Conservation (phyloP, 2,329 filamentous ascomycete genomes). For the Alternaria infectoria region DNA sequence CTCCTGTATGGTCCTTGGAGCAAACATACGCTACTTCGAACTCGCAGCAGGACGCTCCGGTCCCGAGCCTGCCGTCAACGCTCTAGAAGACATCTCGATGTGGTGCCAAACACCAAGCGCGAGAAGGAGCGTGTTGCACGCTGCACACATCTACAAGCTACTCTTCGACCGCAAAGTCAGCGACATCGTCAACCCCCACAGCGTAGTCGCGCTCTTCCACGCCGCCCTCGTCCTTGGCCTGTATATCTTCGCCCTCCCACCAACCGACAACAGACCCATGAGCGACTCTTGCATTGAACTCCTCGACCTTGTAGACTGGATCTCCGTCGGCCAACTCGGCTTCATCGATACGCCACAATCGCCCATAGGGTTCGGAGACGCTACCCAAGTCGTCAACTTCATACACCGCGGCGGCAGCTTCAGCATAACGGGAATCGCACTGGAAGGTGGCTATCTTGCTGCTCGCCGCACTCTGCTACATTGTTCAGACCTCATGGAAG, state of each 20-base stretch:
- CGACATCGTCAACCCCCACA: conserved; percentile 60
- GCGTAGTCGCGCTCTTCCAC: conserved; percentile 58
- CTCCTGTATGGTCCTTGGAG: conserved; percentile 59
- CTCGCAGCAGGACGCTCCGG: conserved; percentile 59
- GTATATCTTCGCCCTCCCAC: conserved; percentile 58
- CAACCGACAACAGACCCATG: conserved; percentile 35
- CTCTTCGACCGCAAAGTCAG: conserved; percentile 60
- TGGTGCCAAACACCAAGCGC: conserved; percentile 61
- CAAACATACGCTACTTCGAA: conserved; percentile 61
- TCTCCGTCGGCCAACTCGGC: conserved; percentile 53
- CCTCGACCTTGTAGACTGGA: conserved; percentile 59
- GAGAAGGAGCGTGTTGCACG: conserved; percentile 58
- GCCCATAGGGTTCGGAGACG: conserved; percentile 28
- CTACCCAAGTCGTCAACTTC: conserved; percentile 50
- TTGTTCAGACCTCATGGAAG: conserved; percentile 60
- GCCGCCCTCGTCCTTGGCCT: conserved; percentile 59
- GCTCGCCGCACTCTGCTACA: conserved; percentile 60
- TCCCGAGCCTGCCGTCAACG: conserved; percentile 54
- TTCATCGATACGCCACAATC: conserved; percentile 46
- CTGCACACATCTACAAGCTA: conserved; percentile 59
- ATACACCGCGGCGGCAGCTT: conserved; percentile 58
- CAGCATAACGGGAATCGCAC: conserved; percentile 55
- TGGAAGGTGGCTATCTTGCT: conserved; percentile 58
- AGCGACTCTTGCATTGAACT: conserved; percentile 52
- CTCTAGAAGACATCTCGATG: conserved; percentile 57